Base-by-base conservation (phyloP, 352 stramenopile genomes). In the Peronospora farinosa region DNA sequence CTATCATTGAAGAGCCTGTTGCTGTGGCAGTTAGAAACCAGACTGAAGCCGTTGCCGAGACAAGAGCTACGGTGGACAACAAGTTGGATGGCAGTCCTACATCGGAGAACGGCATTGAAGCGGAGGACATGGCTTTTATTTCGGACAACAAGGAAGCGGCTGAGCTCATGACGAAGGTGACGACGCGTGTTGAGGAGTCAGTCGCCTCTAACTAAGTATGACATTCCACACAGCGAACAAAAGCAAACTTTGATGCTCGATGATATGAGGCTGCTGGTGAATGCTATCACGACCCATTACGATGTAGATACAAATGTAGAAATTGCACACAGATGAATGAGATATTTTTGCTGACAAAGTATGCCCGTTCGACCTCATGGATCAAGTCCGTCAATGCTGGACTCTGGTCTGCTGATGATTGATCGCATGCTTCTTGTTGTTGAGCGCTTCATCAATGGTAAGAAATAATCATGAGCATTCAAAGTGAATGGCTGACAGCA, bases 71-170 rank as follows among this genome's bases (percentile, higher is more conserved):
- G 11, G 56, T 32, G 15, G 56, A 40, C 19, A 56, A 52, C n/a
- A 58, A 72, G 40, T 54, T 47, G 5, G 51, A 60, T n/a, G 49
- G 54, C 25, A 66, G 59, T 43, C 65, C 54, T 11, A 63, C 60
- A 25, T 72, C 54, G 12, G 50, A 66, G 44, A 59, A 65, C 32
- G 54, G 36, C 10, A 41, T 37, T 33, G 56, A 69, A 42, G 39
- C 32, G 7, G 53, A 74, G n/a, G 53, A 71, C 9, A 32, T 45
- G 11, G 30, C 40, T 16, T 6, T 21, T 7, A 48, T 59, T n/a
- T 36, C 43, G 16, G 51, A 59, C 35, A 72, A 63, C 25, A 68
- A 63, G 42, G 40, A 61, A 25, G 40, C 15, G 7, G 33, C 19
- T 11, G 49, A 58, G 27, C 44, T 45, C 15, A 17, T 60, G 40